These are phyloP conservation scores for Alternaria angustiovoidea DNA, from an alignment of 2,329 filamentous ascomycete species.

Conservation along the genomic window DNA sequence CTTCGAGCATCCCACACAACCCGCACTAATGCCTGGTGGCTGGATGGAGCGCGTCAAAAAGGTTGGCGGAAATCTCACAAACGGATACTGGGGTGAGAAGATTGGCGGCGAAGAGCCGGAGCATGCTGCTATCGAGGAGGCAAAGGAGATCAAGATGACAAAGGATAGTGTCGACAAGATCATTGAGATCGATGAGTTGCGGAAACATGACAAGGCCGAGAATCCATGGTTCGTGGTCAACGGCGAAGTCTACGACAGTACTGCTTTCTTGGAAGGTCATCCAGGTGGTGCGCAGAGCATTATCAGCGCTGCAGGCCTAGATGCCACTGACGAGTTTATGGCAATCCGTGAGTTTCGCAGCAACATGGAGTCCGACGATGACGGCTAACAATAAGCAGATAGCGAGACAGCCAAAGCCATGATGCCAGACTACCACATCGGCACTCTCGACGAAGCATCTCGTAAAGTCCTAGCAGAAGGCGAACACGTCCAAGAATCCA, in stretches of 20 bases:
- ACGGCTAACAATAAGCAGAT: slow-evolving; percentile 62
- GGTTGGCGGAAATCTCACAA: slow-evolving; percentile 77
- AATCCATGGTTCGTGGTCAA: slow-evolving; percentile 88
- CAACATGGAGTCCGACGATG: not conserved
- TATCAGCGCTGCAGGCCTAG: slow-evolving; percentile 79
- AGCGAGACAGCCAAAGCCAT: slow-evolving; percentile 91
- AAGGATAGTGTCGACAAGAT: slow-evolving; percentile 69
- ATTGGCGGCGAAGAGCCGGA: slow-evolving; percentile 60
- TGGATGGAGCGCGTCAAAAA: slow-evolving; percentile 96
- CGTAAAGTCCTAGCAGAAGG: slow-evolving; percentile 62
- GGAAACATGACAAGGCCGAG: slow-evolving; percentile 69
- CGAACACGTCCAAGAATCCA: slow-evolving; percentile 53
- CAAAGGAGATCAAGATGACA: slow-evolving; percentile 78
- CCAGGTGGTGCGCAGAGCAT: slow-evolving; percentile 89
- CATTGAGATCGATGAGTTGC: slow-evolving; percentile 76
- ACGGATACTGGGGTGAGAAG: slow-evolving; percentile 85
- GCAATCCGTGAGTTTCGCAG: slow-evolving; percentile 77
- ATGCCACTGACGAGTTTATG: slow-evolving; percentile 88
- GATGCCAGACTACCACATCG: slow-evolving; percentile 88
- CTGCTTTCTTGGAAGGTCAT: slow-evolving; percentile 78
- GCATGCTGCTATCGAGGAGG: slow-evolving; percentile 57
- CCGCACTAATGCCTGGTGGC: slow-evolving; percentile 76
- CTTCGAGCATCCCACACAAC: slow-evolving; percentile 90
- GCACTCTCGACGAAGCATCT: slow-evolving; percentile 71
- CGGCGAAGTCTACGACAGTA: slow-evolving; percentile 89